Conservation (phyloP, 495 filamentous ascomycete genomes). For the Penicillium alfredii region DNA sequence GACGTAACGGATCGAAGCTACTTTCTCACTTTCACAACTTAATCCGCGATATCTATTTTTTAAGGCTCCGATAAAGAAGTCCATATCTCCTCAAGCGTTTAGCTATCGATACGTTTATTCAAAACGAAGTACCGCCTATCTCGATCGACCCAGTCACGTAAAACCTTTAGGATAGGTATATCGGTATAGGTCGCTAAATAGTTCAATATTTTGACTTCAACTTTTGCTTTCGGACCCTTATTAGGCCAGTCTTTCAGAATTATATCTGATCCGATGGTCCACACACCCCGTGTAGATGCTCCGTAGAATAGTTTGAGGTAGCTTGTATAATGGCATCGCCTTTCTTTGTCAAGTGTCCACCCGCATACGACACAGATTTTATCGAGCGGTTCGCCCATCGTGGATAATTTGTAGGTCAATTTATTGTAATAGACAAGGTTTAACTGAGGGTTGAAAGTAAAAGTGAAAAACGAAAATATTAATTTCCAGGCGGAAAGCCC, state of each 20-base stretch:
- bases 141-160: conserved; percentile 28
- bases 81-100: conserved; percentile 31
- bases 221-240: conserved; percentile 20
- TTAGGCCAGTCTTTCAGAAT: conserved; percentile 30
- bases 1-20: conserved; percentile 25
- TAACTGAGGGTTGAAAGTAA: too few species aligned
- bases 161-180: conserved; percentile 24
- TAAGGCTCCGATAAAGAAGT: conserved; percentile 19
- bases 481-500: too few species aligned
- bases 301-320: conserved; percentile 26
- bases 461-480: too few species aligned
- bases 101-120: conserved; percentile 20
- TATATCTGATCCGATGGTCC: conserved; percentile 29
- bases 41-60: conserved; percentile 21
- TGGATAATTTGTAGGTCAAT: too few species aligned
- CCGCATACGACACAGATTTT: conserved; percentile 12
- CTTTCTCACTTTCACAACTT: conserved; percentile 22
- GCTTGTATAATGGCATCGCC: conserved; percentile 13
- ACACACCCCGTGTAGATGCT: conserved; percentile 18
- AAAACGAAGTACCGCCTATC: conserved; percentile 29
- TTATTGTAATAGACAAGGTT: too few species aligned
- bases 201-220: conserved; percentile 22
- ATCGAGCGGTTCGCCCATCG: too few species aligned
- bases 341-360: conserved; percentile 9
- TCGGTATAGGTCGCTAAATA: conserved; percentile 17